These are phyloP conservation scores for Geotrichum macrosporum DNA, from an alignment of 1,139 yeast genomes.

Conservation along the genomic window DNA sequence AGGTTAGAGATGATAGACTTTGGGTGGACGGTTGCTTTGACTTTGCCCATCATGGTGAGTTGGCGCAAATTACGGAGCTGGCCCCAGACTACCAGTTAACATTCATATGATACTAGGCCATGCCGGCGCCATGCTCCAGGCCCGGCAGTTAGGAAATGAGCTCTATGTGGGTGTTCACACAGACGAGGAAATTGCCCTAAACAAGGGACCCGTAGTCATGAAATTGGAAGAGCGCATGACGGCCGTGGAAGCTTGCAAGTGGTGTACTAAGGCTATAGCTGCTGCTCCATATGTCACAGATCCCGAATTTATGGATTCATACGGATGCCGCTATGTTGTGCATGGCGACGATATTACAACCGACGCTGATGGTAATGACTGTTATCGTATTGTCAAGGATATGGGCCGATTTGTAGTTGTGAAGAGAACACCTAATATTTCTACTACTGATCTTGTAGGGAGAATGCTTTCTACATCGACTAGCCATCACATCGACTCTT, in stretches of 20 bases:
- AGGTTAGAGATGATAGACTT: conserved; percentile 35
- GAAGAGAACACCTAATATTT: conserved; percentile 86
- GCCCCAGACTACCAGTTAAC: not conserved
- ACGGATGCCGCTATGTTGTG: conserved; percentile 80
- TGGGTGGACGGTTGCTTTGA: conserved; percentile 99
- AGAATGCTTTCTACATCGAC: conserved; percentile 63
- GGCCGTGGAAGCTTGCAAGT: conserved; percentile 86
- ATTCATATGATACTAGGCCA: conserved; percentile 48
- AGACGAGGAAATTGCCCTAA: conserved; percentile 73
- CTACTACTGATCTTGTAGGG: conserved; percentile 94
- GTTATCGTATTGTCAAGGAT: conserved; percentile 79
- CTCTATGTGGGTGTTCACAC: conserved; percentile 85
- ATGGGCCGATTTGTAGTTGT: conserved; percentile 84
- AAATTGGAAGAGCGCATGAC: conserved; percentile 65
- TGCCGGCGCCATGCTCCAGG: conserved; percentile 94
- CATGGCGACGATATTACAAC: conserved; percentile 98
- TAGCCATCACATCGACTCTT: conserved; percentile 51
- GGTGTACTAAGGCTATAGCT: conserved; percentile 72
- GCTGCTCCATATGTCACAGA: conserved; percentile 95
- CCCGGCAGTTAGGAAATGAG: conserved; percentile 71
- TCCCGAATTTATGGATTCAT: conserved; percentile 68
- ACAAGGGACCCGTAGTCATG: conserved; percentile 97
- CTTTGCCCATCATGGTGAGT: conserved; percentile 88
- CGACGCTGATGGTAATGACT: conserved; percentile 91
- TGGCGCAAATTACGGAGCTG: not conserved